Conservation (phyloP, 163 green algal species). For the Scenedesmus sp. region DNA sequence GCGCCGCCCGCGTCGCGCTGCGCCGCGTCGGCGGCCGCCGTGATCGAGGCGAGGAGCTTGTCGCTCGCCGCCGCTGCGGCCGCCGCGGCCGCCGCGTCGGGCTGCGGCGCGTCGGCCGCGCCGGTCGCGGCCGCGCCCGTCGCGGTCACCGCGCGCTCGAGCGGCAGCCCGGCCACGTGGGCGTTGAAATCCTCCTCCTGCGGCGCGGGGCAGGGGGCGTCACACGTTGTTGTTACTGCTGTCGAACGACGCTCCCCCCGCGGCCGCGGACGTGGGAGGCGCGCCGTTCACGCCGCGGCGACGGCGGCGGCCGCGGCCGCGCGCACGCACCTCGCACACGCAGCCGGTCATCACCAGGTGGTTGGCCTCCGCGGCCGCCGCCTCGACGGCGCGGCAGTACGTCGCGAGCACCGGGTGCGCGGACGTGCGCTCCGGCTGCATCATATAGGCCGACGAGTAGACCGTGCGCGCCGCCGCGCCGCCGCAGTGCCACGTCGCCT, state of each 20-base stretch:
- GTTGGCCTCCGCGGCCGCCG: conserved; percentile 49
- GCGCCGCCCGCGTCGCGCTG: neutral
- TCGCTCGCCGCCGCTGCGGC: conserved; percentile 23
- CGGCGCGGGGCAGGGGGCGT: neutral
- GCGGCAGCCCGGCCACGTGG: conserved; percentile 58
- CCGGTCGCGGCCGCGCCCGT: conserved; percentile 31
- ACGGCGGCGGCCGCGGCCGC: no score
- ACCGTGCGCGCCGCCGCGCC: conserved; percentile 82
- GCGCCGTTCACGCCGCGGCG: no score
- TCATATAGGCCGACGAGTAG: conserved; percentile 87
- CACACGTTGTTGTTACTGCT: no score
- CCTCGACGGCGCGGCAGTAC: conserved; percentile 54
- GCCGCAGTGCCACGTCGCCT: conserved; percentile 83
- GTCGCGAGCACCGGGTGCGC: conserved; percentile 47
- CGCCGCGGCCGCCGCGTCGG: neutral
- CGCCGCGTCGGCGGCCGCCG: conserved; percentile 2
- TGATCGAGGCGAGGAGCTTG: conserved; percentile 19
- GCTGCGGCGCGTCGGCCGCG: conserved; percentile 36
- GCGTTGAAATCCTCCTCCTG: conserved; percentile 78
- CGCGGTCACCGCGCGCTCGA: conserved; percentile 49
- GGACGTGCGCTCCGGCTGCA: conserved; percentile 60
- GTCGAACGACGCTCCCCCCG: no score
- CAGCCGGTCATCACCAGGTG: conserved; percentile 59
- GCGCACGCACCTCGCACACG: conserved; percentile 60
- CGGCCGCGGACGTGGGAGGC: no score